A percentile compares a stretch with the other conserved stretches of the same genome.
Evolutionary conservation across 805 yeast genomes (phyloP).

Genomic region (Torulaspora delbrueckii): DNA sequence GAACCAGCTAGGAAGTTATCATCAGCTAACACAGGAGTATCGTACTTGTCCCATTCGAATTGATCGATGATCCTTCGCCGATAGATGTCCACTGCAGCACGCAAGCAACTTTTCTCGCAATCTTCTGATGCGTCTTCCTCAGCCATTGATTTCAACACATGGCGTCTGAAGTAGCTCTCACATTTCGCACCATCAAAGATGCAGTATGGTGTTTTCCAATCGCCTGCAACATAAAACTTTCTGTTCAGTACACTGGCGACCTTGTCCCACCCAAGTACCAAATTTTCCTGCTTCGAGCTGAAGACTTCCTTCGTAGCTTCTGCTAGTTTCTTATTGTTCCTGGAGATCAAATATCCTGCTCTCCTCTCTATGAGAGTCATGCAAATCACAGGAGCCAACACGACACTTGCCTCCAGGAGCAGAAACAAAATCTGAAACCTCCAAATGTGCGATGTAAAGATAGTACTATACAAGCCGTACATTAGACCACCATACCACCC

Average conservation of each 20-base stretch:
- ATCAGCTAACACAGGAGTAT: neutral
- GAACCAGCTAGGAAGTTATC: neutral
- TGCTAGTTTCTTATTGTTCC: neutral
- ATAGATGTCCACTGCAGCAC: neutral
- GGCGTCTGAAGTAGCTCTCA: neutral
- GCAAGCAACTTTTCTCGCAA: neutral
- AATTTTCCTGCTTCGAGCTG: neutral
- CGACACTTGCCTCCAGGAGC: neutral
- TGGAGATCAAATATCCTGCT: neutral
- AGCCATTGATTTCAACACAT: neutral
- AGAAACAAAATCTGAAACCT: neutral
- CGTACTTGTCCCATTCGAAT: neutral
- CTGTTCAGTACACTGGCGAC: constrained; percentile 2
- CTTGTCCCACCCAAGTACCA: neutral
- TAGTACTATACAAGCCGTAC: neutral
- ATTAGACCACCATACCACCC: neutral
- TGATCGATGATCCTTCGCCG: neutral
- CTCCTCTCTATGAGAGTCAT: neutral
- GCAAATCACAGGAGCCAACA: neutral
- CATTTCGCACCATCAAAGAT: neutral
- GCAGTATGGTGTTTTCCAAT: constrained; percentile 4
- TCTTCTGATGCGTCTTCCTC: neutral
- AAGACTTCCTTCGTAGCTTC: neutral
- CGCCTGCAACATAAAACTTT: neutral
- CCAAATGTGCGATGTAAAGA: neutral